These are phyloP conservation scores for Pseudocercospora crystallina DNA, from an alignment of 2,329 filamentous ascomycete species.

Conservation along the genomic window DNA sequence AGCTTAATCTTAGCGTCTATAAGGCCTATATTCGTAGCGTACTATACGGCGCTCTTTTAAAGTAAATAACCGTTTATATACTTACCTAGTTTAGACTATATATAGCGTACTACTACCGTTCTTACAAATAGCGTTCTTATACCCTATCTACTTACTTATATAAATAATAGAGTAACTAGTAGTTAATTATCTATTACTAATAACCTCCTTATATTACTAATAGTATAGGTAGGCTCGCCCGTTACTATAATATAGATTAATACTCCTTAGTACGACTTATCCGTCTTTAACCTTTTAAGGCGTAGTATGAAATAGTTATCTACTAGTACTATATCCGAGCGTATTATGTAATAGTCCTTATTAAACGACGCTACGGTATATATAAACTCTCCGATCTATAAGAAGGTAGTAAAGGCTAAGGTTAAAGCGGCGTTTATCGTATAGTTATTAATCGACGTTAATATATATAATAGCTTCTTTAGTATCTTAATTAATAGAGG, in stretches of 20 bases:
- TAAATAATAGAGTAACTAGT: no score
- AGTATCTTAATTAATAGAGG: not conserved
- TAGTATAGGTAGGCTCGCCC: no score
- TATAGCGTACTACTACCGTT: no score
- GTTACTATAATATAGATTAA: not conserved
- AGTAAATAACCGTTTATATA: no score
- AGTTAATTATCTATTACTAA: no score
- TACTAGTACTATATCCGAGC: not conserved
- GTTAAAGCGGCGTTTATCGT: not conserved
- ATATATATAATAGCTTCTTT: not conserved
- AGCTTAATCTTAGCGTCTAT: no score
- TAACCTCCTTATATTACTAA: no score
- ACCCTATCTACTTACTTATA: no score
- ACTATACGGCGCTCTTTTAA: no score
- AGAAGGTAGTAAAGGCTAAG: not conserved
- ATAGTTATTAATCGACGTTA: not conserved
- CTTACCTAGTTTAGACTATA: no score
- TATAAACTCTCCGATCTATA: not conserved
- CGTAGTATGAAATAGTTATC: not conserved
- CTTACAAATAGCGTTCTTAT: no score
- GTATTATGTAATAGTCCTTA: not conserved
- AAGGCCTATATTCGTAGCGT: no score
- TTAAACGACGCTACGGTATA: not conserved
- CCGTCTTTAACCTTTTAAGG: not conserved
- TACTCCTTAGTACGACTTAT: not conserved